Evolutionary conservation across 139 green algal genomes (phyloP).

Genomic region (Chlorella ohadii): DNA sequence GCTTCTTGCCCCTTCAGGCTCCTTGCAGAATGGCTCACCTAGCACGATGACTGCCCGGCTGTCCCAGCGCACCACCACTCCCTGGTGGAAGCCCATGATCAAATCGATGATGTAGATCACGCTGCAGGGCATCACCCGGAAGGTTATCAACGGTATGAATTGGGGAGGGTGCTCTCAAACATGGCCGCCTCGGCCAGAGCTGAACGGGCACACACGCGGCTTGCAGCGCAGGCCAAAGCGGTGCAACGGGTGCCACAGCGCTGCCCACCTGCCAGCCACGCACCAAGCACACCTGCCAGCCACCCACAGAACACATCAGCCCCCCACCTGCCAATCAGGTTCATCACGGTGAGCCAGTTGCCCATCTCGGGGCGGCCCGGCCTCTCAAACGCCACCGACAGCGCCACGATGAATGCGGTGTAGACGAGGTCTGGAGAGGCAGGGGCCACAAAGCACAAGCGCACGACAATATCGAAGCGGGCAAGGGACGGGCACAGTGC

Average conservation of each 20-base stretch:
- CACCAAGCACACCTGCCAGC: no score
- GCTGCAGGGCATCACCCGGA: slow-evolving; percentile 9
- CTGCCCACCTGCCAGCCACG: no score
- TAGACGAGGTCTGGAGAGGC: background rate
- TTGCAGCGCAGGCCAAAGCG: no score
- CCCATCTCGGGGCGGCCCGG: background rate
- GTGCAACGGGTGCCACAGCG: no score
- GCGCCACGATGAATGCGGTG: slow-evolving; percentile 28
- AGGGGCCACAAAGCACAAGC: background rate
- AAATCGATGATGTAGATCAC: slow-evolving; percentile 35
- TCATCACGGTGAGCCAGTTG: slow-evolving; percentile 12
- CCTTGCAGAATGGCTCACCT: background rate
- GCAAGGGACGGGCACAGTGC: no score
- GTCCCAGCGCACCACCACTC: slow-evolving; percentile 40
- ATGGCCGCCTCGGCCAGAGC: no score
- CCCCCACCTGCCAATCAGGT: slow-evolving; percentile 6
- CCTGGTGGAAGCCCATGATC: slow-evolving; percentile 33
- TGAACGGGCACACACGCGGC: no score
- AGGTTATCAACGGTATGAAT: no score
- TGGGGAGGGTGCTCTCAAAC: no score
- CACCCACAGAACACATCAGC: no score
- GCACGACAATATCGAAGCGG: no score
- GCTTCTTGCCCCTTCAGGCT: background rate
- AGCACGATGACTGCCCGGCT: slow-evolving; percentile 9
- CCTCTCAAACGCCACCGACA: slow-evolving; percentile 39